Evolutionary conservation across 2,329 filamentous ascomycete species (phyloP).

Genomic region (Xylariaceae sp.): DNA sequence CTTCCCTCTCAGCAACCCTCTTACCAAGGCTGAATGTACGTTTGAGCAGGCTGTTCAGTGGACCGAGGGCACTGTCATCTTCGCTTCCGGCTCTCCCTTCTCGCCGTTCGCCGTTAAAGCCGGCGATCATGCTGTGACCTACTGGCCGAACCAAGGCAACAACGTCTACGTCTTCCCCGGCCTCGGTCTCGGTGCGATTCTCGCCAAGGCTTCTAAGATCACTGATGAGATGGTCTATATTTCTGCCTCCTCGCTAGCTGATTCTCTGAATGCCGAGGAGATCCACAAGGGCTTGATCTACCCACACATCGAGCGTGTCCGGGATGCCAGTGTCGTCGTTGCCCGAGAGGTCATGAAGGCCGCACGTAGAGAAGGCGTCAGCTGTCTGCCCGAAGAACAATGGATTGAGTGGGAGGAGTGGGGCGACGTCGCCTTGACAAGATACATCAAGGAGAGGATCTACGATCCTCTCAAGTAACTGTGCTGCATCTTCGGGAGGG

Average conservation of each 20-base stretch:
- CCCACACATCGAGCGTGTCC: slow-evolving; percentile 86
- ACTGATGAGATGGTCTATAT: slow-evolving; percentile 98
- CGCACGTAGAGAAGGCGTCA: slow-evolving; percentile 80
- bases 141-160: slow-evolving; percentile 83
- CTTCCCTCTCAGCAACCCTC: slow-evolving; percentile 95
- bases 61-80: slow-evolving; percentile 90
- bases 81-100: slow-evolving; percentile 95
- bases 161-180: slow-evolving; percentile 95
- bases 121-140: slow-evolving; percentile 62
- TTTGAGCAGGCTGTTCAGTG: slow-evolving; percentile 90
- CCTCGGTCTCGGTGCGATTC: slow-evolving; percentile 89
- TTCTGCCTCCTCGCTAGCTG: slow-evolving; percentile 79
- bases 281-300: slow-evolving; percentile 84
- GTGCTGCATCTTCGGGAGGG: slow-evolving; percentile 17
- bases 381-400: slow-evolving; percentile 66
- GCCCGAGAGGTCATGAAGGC: slow-evolving; percentile 92
- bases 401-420: slow-evolving; percentile 75
- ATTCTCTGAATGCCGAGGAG: slow-evolving; percentile 79
- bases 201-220: slow-evolving; percentile 82
- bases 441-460: slow-evolving; percentile 62
- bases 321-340: slow-evolving; percentile 84
- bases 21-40: slow-evolving; percentile 95
- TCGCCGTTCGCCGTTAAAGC: slow-evolving; percentile 67
- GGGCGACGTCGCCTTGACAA: slow-evolving; percentile 64
- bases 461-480: slow-evolving; percentile 56